Base-by-base conservation (phyloP, 768 basidiomycete genomes). In the Tephrocybe sp. region DNA sequence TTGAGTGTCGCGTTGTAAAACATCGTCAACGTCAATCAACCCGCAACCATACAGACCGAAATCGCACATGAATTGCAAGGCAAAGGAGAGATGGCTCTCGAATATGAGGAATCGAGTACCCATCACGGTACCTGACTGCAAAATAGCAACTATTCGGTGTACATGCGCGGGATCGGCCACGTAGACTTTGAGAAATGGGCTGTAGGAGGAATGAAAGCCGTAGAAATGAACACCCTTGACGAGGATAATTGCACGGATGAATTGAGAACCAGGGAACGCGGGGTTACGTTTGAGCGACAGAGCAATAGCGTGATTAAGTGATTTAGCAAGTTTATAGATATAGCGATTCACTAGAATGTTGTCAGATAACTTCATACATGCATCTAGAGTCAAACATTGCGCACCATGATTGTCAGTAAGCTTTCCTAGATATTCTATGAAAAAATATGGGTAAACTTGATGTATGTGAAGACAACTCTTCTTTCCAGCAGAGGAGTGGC, bases 161-260 rank as follows among this genome's bases (percentile, higher is more conserved):
- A 87, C 71, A 56, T 83, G 65, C 1, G 75, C 64, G 11, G 96
- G 95, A 57, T 96, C 83, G 35, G 75, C 74, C 36, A 93, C 66
- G 57, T 83, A 72, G 41, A 99, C 78, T 66, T 98, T 98, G 66
- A 98, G 81, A 71, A 89, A 99, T 7, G 92, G 92, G 5, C 79
- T 76, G 60, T 92, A 89, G 22, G 84, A 81, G 9, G 86, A 74
- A 64, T 92, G 88, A 65, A 94, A 98, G 8, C 97, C 95, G 67
- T 98, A 98, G 68, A 98, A 97, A 61, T 89, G 87, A 15, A 93
- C 72, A n/a, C 93, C 97, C 69, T 98, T 98, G 54, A 94, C 90
- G 43, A 95, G 75, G 39, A 92, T 64, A 32, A 97, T 78, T 19
- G 85, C 85, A 12, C 90, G 87, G 51, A 91, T 74, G 61, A 77